Evolutionary conservation across 305 asterid species (phyloP).

Genomic region (Solanum hybrid): DNA sequence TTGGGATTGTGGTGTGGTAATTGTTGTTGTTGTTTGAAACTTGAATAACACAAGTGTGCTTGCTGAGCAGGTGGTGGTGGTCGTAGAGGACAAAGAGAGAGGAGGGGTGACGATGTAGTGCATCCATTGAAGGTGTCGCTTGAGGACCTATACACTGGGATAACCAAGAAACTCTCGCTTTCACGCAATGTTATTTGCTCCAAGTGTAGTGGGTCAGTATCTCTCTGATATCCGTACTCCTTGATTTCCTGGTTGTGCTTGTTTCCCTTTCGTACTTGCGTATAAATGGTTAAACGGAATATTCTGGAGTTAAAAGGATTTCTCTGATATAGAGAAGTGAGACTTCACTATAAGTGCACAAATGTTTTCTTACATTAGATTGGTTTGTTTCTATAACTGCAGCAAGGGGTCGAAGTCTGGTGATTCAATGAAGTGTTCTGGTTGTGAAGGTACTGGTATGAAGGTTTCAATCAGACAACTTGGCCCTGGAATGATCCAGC

Average conservation of each 20-base stretch:
- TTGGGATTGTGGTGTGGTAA: background rate
- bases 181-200: constrained; percentile 41
- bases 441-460: constrained; percentile 51
- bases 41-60: background rate
- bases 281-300: background rate
- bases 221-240: background rate
- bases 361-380: background rate
- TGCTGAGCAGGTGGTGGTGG: constrained; percentile 34
- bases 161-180: constrained; percentile 40
- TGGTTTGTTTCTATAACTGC: background rate
- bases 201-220: constrained; percentile 37
- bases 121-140: constrained; percentile 46
- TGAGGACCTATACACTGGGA: constrained; percentile 39
- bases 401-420: constrained; percentile 57
- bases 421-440: constrained; percentile 37
- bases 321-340: background rate
- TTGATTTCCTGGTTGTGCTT: background rate
- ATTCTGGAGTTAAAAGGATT: background rate
- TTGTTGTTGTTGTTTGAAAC: background rate
- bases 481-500: constrained; percentile 52
- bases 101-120: constrained; percentile 44
- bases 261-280: background rate
- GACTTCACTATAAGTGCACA: background rate
- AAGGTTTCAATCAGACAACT: constrained; percentile 41
- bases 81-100: constrained; percentile 46